Percentiles rank a stretch among this genome's conserved stretches.
phyloP scores from a whole-genome alignment of 2,329 filamentous ascomycete genomes.

The Sporothrix curviconia region DNA sequence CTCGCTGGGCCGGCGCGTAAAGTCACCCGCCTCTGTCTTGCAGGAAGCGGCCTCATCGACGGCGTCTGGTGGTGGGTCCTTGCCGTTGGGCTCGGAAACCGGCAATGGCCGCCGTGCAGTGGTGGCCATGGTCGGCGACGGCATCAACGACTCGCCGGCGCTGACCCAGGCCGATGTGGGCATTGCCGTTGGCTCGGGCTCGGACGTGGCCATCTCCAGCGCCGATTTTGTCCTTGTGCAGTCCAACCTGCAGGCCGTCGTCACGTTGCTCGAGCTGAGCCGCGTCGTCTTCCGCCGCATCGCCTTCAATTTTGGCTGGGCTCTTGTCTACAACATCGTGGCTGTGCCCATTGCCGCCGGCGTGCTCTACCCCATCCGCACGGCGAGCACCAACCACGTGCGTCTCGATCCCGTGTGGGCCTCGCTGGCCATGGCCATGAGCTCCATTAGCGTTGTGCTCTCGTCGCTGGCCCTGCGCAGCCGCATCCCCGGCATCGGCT shows the following conservation, averaged over 20 bases:
- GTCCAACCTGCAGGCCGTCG: conserved; percentile 57
- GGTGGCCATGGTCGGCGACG: conserved; percentile 82
- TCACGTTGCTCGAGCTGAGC: conserved; percentile 67
- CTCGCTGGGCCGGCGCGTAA: conserved; percentile 5
- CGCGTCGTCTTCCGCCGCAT: conserved; percentile 68
- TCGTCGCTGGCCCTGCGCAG: conserved; percentile 69
- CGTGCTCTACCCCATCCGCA: conserved; percentile 57
- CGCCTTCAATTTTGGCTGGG: conserved; percentile 81
- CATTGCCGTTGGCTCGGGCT: conserved; percentile 76
- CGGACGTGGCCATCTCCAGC: conserved; percentile 74
- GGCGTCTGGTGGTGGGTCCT: background rate
- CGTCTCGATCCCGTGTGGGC: conserved; percentile 77
- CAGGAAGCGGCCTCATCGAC: background rate
- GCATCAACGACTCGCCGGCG: conserved; percentile 83
- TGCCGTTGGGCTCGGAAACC: conserved; percentile 13
- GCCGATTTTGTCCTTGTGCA: conserved; percentile 78
- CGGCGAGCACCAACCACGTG: conserved; percentile 46
- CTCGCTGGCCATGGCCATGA: conserved; percentile 83
- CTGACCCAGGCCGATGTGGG: conserved; percentile 74
- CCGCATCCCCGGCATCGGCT: conserved; percentile 38
- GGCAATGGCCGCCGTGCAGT: conserved; percentile 36
- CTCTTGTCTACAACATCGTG: conserved; percentile 71
- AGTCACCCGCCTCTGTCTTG: no score
- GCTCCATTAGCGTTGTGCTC: conserved; percentile 79
- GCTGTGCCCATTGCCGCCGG: conserved; percentile 78